Percentiles rank a stretch among this genome's conserved stretches.
These are phyloP conservation scores for Clonostachys sp. DNA, from an alignment of 2,329 filamentous ascomycete species.

Conservation along the genomic window DNA sequence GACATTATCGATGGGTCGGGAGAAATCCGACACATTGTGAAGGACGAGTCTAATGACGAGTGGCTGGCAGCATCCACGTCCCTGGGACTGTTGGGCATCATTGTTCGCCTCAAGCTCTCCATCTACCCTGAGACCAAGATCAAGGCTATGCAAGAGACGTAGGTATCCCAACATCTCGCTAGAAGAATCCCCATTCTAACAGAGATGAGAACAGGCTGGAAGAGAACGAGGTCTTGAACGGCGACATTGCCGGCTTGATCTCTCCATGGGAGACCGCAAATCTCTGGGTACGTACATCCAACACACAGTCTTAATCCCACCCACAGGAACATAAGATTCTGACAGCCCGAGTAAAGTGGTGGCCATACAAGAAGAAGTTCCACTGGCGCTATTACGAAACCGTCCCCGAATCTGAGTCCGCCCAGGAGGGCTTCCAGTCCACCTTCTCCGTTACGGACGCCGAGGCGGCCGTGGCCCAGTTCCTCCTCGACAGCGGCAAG, in stretches of 20 bases:
- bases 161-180: slow-evolving; percentile 11
- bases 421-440: slow-evolving; percentile 44
- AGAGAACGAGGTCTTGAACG: slow-evolving; percentile 41
- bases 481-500: slow-evolving; percentile 41
- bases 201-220: slow-evolving; percentile 22
- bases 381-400: slow-evolving; percentile 48
- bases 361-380: slow-evolving; percentile 45
- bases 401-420: slow-evolving; percentile 28
- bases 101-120: slow-evolving; percentile 41
- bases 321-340: neutral
- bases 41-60: slow-evolving; percentile 35
- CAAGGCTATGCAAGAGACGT: slow-evolving; percentile 43
- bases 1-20: slow-evolving; percentile 45
- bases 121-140: slow-evolving; percentile 47
- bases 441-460: slow-evolving; percentile 42
- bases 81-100: slow-evolving; percentile 40
- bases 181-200: no score
- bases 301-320: no score
- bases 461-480: slow-evolving; percentile 32
- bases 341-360: slow-evolving; percentile 29
- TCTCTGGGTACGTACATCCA: slow-evolving; percentile 32
- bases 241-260: slow-evolving; percentile 44
- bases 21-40: slow-evolving; percentile 31
- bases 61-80: slow-evolving; percentile 48
- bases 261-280: slow-evolving; percentile 46